Conservation (phyloP, 2,329 filamentous ascomycete genomes). For the Clarireedia homoeocarpa region DNA sequence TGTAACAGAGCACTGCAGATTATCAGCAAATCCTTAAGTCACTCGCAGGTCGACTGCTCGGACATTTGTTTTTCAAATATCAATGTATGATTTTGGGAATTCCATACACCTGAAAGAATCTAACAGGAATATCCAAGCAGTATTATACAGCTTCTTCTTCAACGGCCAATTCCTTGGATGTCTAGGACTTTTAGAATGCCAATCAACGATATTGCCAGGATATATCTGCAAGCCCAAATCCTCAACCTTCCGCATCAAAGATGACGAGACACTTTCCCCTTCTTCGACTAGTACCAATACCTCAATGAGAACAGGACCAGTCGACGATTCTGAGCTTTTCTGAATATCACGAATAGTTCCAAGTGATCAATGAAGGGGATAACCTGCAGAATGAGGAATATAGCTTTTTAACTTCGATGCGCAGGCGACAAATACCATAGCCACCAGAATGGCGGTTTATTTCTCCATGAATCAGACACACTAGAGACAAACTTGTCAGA, state of each 20-base stretch:
- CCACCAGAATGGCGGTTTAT: too few relatives aligned
- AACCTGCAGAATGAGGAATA: too few relatives aligned
- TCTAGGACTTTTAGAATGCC: neutral
- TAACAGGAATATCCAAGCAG: slow-evolving; percentile 1
- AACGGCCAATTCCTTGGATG: slow-evolving; percentile 3
- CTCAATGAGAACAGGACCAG: neutral
- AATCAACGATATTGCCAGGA: neutral
- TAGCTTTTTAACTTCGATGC: too few relatives aligned
- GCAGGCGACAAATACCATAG: too few relatives aligned
- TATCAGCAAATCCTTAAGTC: neutral
- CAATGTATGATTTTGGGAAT: neutral
- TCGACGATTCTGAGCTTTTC: neutral
- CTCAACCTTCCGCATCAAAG: neutral
- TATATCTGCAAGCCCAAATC: neutral
- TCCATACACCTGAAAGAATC: slow-evolving; percentile 1
- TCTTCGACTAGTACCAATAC: too few relatives aligned
- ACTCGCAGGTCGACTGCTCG: neutral
- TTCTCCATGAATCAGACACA: too few relatives aligned
- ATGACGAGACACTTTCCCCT: too few relatives aligned
- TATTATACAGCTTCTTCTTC: neutral
- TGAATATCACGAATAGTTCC: neutral
- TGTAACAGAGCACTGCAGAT: neutral
- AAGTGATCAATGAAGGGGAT: too few relatives aligned
- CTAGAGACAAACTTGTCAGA: too few relatives aligned
- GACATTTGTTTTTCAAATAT: neutral